Conservation (phyloP, 2,329 filamentous ascomycete species). For the Colletotrichum neosansevieriae region DNA sequence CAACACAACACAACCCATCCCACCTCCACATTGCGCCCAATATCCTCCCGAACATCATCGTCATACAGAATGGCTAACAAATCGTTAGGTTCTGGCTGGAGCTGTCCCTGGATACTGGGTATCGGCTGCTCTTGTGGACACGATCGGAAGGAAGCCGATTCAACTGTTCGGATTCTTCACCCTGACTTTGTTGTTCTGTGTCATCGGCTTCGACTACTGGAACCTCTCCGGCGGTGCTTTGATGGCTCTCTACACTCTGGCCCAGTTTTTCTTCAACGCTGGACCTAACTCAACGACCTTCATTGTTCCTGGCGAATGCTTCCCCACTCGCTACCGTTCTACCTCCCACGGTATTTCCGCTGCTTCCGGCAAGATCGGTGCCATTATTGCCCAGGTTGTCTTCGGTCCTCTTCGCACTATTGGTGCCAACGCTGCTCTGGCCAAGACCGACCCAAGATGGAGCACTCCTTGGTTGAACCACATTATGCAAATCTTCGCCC, state of each 20-base stretch:
- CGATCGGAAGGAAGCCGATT: slow-evolving; percentile 81
- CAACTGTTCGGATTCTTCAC: slow-evolving; percentile 66
- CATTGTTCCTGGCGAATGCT: slow-evolving; percentile 73
- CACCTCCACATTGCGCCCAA: too few species aligned
- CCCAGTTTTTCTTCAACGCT: slow-evolving; percentile 42
- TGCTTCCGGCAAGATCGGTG: slow-evolving; percentile 69
- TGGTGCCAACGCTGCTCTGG: slow-evolving; percentile 58
- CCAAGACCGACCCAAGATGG: slow-evolving; percentile 42
- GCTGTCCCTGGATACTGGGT: slow-evolving; percentile 88
- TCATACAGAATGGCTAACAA: too few species aligned
- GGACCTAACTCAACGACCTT: slow-evolving; percentile 73
- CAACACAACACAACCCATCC: too few species aligned
- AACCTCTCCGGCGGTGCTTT: slow-evolving; percentile 36
- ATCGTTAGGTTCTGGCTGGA: slow-evolving; percentile 70
- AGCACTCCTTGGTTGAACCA: slow-evolving; percentile 40
- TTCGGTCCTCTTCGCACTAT: slow-evolving; percentile 58
- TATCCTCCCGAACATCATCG: too few species aligned
- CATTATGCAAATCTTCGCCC: slow-evolving; percentile 52
- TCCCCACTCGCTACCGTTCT: slow-evolving; percentile 72
- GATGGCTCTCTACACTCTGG: slow-evolving; percentile 24
- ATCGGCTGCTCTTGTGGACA: slow-evolving; percentile 80
- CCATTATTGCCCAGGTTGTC: slow-evolving; percentile 63
- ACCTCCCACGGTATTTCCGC: slow-evolving; percentile 73
- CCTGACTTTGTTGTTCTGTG: slow-evolving; percentile 59
- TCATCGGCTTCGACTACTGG: slow-evolving; percentile 62